Evolutionary conservation across 2,329 filamentous ascomycete species (phyloP).

Genomic region (Aureobasidium sp.): DNA sequence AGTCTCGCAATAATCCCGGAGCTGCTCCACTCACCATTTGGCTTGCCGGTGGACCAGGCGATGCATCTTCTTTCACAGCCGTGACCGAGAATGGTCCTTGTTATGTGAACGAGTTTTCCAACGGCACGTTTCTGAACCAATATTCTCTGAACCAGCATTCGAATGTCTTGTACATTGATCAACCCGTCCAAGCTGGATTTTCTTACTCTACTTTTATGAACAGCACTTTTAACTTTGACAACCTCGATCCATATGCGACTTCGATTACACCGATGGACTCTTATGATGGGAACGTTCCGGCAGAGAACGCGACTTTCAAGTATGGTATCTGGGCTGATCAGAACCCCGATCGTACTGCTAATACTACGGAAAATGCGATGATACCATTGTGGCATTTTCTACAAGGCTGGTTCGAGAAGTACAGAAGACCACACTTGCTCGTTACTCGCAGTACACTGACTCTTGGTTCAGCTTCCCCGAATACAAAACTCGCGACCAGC

Average conservation of each 20-base stretch:
- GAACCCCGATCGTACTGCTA: conserved; percentile 14
- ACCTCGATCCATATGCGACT: conserved; percentile 20
- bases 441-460: neutral
- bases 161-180: conserved; percentile 32
- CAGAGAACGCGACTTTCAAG: conserved; percentile 18
- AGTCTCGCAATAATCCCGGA: conserved; percentile 36
- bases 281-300: conserved; percentile 14
- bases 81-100: conserved; percentile 49
- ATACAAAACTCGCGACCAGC: neutral
- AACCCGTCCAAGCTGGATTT: conserved; percentile 33
- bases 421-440: neutral
- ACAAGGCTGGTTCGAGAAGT: conserved; percentile 36
- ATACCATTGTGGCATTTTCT: conserved; percentile 46
- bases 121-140: conserved; percentile 36
- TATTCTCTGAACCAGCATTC: conserved; percentile 34
- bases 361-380: conserved; percentile 38
- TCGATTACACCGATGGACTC: conserved; percentile 22
- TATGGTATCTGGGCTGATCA: conserved; percentile 18
- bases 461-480: neutral
- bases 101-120: conserved; percentile 31
- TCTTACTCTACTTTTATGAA: conserved; percentile 45
- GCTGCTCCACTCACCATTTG: conserved; percentile 48
- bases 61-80: conserved; percentile 53
- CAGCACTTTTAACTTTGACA: conserved; percentile 43
- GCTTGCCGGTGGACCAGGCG: conserved; percentile 57